A percentile compares a stretch with the other conserved stretches of the same genome.
Evolutionary conservation across 2,329 filamentous ascomycete species (phyloP).

Genomic region (Nemania diffusa): DNA sequence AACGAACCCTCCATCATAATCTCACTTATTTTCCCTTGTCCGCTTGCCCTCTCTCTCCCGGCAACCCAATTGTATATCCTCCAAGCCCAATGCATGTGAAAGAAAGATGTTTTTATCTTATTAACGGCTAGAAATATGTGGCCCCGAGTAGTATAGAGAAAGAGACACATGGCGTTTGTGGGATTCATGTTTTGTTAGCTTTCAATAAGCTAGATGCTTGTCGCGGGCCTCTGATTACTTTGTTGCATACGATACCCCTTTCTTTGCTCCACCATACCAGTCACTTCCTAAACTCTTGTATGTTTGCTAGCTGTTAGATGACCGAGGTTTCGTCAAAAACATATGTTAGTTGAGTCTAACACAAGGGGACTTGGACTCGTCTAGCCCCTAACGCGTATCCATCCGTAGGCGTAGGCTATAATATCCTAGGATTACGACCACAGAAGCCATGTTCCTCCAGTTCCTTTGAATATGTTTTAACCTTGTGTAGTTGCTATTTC

Average conservation of each 20-base stretch:
- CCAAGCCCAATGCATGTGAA: neutral
- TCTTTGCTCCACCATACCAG: neutral
- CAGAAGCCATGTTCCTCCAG: neutral
- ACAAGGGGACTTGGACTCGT: neutral
- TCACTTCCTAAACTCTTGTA: neutral
- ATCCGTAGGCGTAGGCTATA: neutral
- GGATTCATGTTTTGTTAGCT: neutral
- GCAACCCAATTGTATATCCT: neutral
- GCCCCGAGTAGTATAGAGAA: neutral
- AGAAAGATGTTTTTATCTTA: neutral
- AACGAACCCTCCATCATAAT: conserved; percentile 25
- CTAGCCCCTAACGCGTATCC: neutral
- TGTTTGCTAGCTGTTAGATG: neutral
- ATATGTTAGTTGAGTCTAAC: neutral
- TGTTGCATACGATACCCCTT: conserved; percentile 33
- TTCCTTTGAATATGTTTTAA: neutral
- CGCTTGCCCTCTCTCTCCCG: neutral
- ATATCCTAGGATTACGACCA: neutral
- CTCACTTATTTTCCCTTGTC: neutral
- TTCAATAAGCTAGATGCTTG: conserved; percentile 9
- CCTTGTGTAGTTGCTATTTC: neutral
- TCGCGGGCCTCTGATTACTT: conserved; percentile 11
- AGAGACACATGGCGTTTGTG: conserved; percentile 17
- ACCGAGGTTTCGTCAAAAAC: neutral
- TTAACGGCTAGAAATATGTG: neutral